phyloP scores from a whole-genome alignment of 345 rosid species.

The Sonneratia alba region DNA sequence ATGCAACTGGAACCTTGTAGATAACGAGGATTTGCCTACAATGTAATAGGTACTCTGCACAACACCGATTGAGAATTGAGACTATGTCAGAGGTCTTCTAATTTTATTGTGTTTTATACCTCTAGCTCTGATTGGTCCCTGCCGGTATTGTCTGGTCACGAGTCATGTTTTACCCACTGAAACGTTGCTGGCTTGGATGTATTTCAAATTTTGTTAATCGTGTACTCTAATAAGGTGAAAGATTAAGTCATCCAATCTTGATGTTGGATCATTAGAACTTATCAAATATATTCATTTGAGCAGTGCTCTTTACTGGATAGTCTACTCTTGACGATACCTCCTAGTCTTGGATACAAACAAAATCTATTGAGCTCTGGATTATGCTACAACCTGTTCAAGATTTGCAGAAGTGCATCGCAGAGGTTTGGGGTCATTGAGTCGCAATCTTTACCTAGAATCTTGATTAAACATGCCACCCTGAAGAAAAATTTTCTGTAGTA shows the following conservation, averaged over 20 bases:
- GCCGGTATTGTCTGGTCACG: too few species aligned
- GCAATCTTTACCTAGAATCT: not conserved
- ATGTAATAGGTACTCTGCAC: not conserved
- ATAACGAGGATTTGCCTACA: not conserved
- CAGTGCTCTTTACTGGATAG: constrained; percentile 25
- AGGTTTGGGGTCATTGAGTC: constrained; percentile 30
- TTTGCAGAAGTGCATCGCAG: constrained; percentile 74
- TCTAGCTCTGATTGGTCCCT: too few species aligned
- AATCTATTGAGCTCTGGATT: constrained; percentile 80
- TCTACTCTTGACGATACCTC: constrained; percentile 73
- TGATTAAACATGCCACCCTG: not conserved
- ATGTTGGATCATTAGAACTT: not conserved
- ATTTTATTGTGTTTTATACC: too few species aligned
- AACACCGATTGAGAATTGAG: too few species aligned
- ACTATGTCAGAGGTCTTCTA: too few species aligned
- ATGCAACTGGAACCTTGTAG: not conserved
- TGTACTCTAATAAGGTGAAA: not conserved
- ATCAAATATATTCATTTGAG: not conserved
- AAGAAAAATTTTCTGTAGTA: too few species aligned
- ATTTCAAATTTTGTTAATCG: not conserved
- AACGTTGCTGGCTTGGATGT: not conserved
- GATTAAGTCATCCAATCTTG: not conserved
- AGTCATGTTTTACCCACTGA: too few species aligned
- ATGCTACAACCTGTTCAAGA: constrained; percentile 43
- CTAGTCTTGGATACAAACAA: constrained; percentile 85